Percentiles rank a stretch among this genome's conserved stretches.
Conservation (phyloP, 75 land plant species). For the Picea glauca region DNA sequence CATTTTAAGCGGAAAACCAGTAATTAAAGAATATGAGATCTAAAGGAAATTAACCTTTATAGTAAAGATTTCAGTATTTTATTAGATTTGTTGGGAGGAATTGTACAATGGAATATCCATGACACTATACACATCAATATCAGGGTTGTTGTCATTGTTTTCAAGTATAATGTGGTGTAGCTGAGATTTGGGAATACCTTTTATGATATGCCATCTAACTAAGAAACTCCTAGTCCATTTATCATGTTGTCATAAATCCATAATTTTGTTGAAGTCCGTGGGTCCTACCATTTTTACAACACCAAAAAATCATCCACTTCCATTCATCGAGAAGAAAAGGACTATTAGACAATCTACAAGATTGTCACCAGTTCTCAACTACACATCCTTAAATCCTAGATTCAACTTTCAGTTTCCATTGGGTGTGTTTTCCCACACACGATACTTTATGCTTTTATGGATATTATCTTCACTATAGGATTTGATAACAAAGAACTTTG, state of each 20-base stretch:
- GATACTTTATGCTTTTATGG: conserved; percentile 46
- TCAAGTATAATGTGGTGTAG: conserved; percentile 40
- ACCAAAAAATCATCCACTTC: conserved; percentile 42
- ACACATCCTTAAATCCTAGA: conserved; percentile 19
- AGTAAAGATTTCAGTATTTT: no score
- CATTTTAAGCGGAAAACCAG: no score
- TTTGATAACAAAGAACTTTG: conserved; percentile 41
- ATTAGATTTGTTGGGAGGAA: no score
- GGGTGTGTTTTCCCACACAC: conserved; percentile 47
- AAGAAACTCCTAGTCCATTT: conserved; percentile 41
- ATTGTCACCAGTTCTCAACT: conserved; percentile 15
- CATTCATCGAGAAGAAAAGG: conserved; percentile 24
- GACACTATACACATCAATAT: conserved; percentile 10
- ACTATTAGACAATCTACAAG: conserved; percentile 4
- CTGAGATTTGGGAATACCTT: conserved; percentile 45
- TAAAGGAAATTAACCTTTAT: no score
- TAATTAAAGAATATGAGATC: no score
- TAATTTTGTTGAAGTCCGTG: conserved; percentile 29
- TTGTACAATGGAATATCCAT: no score
- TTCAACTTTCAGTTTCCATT: conserved; percentile 42
- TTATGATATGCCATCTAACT: conserved; percentile 36
- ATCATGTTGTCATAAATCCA: conserved; percentile 42
- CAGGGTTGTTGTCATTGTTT: conserved; percentile 87
- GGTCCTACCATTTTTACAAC: conserved; percentile 41
- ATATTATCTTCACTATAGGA: conserved; percentile 54